These are phyloP conservation scores for Naganishia liquefaciens DNA, from an alignment of 1,284 basidiomycete genomes.

Conservation along the genomic window DNA sequence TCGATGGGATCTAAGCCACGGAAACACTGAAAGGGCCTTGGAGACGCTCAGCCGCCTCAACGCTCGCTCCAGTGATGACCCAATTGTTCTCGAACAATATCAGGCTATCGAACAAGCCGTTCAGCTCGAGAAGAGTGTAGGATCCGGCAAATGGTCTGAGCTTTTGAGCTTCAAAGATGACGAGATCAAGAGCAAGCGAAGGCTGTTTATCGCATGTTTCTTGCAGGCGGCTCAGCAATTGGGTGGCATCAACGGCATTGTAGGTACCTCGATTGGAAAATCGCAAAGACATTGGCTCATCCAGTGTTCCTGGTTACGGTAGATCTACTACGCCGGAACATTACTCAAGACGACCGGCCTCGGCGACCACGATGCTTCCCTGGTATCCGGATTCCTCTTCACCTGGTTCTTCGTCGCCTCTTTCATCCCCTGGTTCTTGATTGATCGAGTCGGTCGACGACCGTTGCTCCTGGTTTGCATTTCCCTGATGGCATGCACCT, in stretches of 20 bases:
- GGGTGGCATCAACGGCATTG: slow-evolving; percentile 47
- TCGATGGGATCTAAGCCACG: slow-evolving; percentile 44
- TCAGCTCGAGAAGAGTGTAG: slow-evolving; percentile 39
- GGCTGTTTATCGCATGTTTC: slow-evolving; percentile 48
- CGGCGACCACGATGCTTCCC: slow-evolving; percentile 33
- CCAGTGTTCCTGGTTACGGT: neutral
- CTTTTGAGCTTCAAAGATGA: slow-evolving; percentile 41
- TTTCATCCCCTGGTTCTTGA: slow-evolving; percentile 46
- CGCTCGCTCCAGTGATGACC: slow-evolving; percentile 32
- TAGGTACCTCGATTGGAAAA: slow-evolving; percentile 29
- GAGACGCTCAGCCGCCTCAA: slow-evolving; percentile 40
- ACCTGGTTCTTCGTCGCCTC: slow-evolving; percentile 49
- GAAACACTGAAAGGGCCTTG: slow-evolving; percentile 38
- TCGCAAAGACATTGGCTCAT: neutral
- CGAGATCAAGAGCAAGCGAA: slow-evolving; percentile 41
- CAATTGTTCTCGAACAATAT: slow-evolving; percentile 39
- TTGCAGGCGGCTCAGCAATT: slow-evolving; percentile 53
- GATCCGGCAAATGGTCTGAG: slow-evolving; percentile 41
- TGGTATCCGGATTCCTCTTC: slow-evolving; percentile 46
- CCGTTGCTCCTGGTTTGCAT: slow-evolving; percentile 44
- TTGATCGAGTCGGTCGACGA: slow-evolving; percentile 46
- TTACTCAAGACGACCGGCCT: slow-evolving; percentile 29
- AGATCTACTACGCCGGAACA: slow-evolving; percentile 32
- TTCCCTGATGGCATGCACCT: slow-evolving; percentile 41
- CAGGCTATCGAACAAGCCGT: slow-evolving; percentile 42